Evolutionary conservation across 225 moss, liverwort and hornwort species (phyloP), one percentile per base, ranked within the genome.

Genomic region (Pleurozium schreberi): DNA sequence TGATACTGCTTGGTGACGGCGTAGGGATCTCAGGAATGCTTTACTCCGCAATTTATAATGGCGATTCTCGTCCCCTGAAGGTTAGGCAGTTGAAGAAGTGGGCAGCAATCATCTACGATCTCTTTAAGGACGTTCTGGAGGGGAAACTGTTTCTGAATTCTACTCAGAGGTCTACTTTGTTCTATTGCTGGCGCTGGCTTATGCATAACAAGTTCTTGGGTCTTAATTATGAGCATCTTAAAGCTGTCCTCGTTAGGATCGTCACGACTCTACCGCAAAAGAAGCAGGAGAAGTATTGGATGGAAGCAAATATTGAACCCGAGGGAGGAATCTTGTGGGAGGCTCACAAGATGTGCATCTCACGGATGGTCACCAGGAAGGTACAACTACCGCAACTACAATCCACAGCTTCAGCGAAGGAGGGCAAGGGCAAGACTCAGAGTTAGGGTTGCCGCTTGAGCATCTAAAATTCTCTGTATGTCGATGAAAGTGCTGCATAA

Each of bases 161-260:
- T 43, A 5, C 5, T 8, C 53, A 76, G 36, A 36, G 76, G 22
- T 8, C 36, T 19, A 12, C n/a, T 50, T 7, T 77, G 23, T 52
- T 22, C 30, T 2, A 2, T 1, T 2, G 5, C 1, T 64, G 30
- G 52, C 0, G 6, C 11, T 66, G 42, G n/a, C 25, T 79, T 67
- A 3, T 76, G 34, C 16, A 2, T 1, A 10, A 31, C 6, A 16
- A 11, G 5, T 4, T 45, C 34, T 45, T 73, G 11, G 16, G 22
- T 23, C 8, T 43, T 10, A 61, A 42, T 13, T 5, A n/a, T 20
- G 28, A 13, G 61, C 49, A 76, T 60, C 4, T 15, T 18, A 10
- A 5, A 11, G 57, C 73, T 74, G 4, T 86, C 9, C n/a, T 4
- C 58, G 22, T 53, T 22, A 76, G 14, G 33, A 22, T 76, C 42